phyloP scores from a whole-genome alignment of 2,329 filamentous ascomycete genomes.

The Exophiala sp. region DNA sequence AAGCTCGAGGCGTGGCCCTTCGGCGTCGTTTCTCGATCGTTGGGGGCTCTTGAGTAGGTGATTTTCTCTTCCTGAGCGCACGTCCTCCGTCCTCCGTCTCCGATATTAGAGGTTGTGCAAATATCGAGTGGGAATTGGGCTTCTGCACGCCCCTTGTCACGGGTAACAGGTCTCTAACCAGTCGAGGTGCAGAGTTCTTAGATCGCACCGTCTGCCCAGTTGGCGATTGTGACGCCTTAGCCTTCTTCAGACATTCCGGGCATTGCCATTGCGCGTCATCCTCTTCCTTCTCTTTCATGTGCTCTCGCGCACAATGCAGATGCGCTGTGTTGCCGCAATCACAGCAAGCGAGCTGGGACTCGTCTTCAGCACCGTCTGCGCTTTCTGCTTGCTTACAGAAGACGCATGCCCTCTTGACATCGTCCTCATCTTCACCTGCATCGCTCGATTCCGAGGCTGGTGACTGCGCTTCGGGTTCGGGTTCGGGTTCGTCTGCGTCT shows the following conservation, averaged over 20 bases:
- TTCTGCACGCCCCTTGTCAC: constrained; percentile 59
- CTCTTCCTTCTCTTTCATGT: constrained; percentile 52
- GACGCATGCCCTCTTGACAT: constrained; percentile 41
- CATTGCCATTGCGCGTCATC: constrained; percentile 27
- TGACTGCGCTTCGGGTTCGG: constrained; percentile 8
- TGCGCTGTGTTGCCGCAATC: constrained; percentile 82
- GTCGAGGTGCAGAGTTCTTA: constrained; percentile 57
- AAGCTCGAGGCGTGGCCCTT: constrained; percentile 22
- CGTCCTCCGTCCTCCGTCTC: constrained; percentile 60
- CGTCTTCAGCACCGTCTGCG: constrained; percentile 63
- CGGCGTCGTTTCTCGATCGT: constrained; percentile 24
- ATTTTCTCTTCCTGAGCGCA: constrained; percentile 75
- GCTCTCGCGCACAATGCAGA: constrained; percentile 76
- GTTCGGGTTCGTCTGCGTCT: too few species aligned
- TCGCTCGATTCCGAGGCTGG: constrained; percentile 3
- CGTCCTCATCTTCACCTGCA: constrained; percentile 17
- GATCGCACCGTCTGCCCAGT: constrained; percentile 39
- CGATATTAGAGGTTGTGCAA: constrained; percentile 36
- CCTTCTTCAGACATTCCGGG: constrained; percentile 41
- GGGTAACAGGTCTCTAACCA: constrained; percentile 66
- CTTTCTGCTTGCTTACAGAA: constrained; percentile 77
- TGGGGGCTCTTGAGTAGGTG: constrained; percentile 57
- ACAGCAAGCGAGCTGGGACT: constrained; percentile 67
- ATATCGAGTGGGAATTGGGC: constrained; percentile 69
- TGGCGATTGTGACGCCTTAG: constrained; percentile 42